Conservation (phyloP, 441 rosid species). For the Francoa sonchifolia region DNA sequence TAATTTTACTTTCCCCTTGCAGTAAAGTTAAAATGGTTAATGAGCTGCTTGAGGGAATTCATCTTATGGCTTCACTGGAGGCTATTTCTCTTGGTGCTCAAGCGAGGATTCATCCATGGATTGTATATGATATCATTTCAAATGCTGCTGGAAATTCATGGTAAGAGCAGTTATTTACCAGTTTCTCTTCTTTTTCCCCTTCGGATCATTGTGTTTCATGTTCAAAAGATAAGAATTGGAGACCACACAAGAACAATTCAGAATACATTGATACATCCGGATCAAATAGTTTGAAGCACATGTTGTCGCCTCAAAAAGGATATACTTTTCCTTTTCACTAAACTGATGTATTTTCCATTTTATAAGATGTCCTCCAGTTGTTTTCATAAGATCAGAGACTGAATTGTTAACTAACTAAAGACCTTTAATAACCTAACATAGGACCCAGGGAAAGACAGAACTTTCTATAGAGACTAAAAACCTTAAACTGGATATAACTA, state of each 20-base stretch:
- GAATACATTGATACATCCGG: too few relatives aligned
- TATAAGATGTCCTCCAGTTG: too few relatives aligned
- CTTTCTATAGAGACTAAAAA: too few relatives aligned
- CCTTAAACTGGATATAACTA: too few relatives aligned
- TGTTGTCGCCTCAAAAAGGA: conserved; percentile 4
- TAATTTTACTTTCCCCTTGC: conserved; percentile 14
- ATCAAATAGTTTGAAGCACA: too few relatives aligned
- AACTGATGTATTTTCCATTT: too few relatives aligned
- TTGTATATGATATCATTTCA: conserved; percentile 81
- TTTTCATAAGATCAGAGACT: too few relatives aligned
- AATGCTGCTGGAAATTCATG: conserved; percentile 98
- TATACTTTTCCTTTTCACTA: too few relatives aligned
- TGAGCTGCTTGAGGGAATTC: conserved; percentile 81
- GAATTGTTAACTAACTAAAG: too few relatives aligned
- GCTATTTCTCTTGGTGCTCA: conserved; percentile 70
- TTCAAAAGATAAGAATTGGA: conserved; percentile 3
- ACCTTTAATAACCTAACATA: too few relatives aligned
- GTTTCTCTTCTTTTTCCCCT: conserved; percentile 8
- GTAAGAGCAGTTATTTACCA: conserved; percentile 27
- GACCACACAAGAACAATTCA: not conserved
- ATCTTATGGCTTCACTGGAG: conserved; percentile 80
- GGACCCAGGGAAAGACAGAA: too few relatives aligned
- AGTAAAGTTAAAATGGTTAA: conserved; percentile 74
- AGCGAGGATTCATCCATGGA: conserved; percentile 83
- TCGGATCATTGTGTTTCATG: conserved; percentile 3